These are phyloP conservation scores for Wallemia ichthyophaga DNA, from an alignment of 1,284 basidiomycete species.

Conservation along the genomic window DNA sequence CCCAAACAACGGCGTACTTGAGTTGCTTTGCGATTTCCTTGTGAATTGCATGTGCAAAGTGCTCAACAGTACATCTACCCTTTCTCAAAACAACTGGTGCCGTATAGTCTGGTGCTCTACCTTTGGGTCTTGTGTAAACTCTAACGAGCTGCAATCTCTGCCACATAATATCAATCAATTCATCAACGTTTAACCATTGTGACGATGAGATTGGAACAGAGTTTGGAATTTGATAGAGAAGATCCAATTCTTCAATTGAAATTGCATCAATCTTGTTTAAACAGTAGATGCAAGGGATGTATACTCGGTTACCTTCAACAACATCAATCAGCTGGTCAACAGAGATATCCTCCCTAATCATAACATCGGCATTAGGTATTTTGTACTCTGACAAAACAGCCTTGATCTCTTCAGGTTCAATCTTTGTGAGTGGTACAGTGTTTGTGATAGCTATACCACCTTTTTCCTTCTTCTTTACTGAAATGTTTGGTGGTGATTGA, in stretches of 20 bases:
- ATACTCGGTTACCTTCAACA: constrained; percentile 81
- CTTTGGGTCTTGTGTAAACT: constrained; percentile 70
- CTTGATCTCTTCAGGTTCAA: constrained; percentile 84
- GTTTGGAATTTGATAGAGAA: constrained; percentile 64
- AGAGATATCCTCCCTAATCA: constrained; percentile 77
- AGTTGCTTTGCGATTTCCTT: constrained; percentile 72
- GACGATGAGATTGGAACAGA: constrained; percentile 78
- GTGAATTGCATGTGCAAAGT: constrained; percentile 70
- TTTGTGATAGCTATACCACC: constrained; percentile 80
- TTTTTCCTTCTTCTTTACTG: constrained; percentile 72
- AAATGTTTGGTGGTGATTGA: constrained; percentile 72
- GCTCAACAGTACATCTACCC: constrained; percentile 34
- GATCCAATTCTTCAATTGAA: constrained; percentile 90
- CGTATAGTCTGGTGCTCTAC: constrained; percentile 61
- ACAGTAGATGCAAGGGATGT: constrained; percentile 71
- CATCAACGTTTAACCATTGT: constrained; percentile 91
- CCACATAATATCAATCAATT: constrained; percentile 76
- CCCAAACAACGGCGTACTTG: constrained; percentile 49
- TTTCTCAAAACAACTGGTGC: constrained; percentile 32
- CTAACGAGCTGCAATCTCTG: constrained; percentile 47
- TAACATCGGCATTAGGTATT: constrained; percentile 62
- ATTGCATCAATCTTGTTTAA: constrained; percentile 72
- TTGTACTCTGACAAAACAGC: constrained; percentile 85
- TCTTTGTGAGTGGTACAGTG: constrained; percentile 85
- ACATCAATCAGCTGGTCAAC: constrained; percentile 95